Conservation (phyloP, 352 stramenopile species). For the Globisporangium middletonii region DNA sequence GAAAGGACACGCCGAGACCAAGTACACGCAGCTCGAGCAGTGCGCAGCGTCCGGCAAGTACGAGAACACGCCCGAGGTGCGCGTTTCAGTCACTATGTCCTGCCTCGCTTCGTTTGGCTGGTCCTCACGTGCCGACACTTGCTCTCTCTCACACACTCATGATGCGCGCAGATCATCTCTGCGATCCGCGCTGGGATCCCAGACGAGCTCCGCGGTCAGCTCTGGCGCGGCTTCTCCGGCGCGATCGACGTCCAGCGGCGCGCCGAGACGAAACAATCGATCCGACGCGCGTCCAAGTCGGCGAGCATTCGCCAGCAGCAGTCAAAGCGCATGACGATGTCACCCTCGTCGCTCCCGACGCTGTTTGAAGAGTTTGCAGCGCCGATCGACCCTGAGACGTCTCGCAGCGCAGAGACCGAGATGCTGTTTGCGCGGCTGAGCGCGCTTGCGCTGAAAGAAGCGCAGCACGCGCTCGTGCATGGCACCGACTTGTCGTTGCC, state of each 20-base stretch:
- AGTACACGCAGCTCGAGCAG: constrained; percentile 79
- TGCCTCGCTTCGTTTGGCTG: background rate
- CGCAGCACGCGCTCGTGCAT: background rate
- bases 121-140: background rate
- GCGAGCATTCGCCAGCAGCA: constrained; percentile 22
- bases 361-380: constrained; percentile 46
- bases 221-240: constrained; percentile 77
- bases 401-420: constrained; percentile 45
- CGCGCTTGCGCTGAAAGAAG: constrained; percentile 47
- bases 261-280: constrained; percentile 49
- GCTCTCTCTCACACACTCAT: background rate
- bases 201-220: constrained; percentile 61
- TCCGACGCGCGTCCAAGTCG: constrained; percentile 46
- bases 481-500: constrained; percentile 7
- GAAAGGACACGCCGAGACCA: constrained; percentile 72
- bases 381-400: constrained; percentile 29
- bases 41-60: constrained; percentile 61
- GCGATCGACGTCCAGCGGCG: constrained; percentile 50
- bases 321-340: constrained; percentile 2
- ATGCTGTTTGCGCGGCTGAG: constrained; percentile 63
- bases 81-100: background rate
- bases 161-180: constrained; percentile 46
- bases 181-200: constrained; percentile 69
- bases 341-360: constrained; percentile 4
- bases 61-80: constrained; percentile 53